Conservation (phyloP, 805 yeast species). For the Wickerhamiella galacta region DNA sequence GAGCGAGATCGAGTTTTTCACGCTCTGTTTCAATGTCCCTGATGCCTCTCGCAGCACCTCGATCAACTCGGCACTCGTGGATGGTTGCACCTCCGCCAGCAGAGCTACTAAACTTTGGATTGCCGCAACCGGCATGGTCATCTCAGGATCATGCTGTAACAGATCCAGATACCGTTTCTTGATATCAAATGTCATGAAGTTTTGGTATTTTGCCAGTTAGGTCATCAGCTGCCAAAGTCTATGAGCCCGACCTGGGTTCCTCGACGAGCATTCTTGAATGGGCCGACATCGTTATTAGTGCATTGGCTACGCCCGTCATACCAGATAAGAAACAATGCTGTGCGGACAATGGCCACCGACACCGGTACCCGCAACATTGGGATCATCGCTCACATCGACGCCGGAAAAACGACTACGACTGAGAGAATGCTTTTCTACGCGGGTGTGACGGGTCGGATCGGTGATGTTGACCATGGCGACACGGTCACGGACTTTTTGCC, state of each 20-base stretch:
- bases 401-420: slow-evolving; percentile 96
- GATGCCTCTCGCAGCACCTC: slow-evolving; percentile 65
- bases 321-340: too few species aligned
- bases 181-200: slow-evolving; percentile 45
- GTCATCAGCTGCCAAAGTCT: too few species aligned
- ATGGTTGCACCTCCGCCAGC: slow-evolving; percentile 66
- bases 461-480: slow-evolving; percentile 90
- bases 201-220: too few species aligned
- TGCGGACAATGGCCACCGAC: too few species aligned
- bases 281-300: too few species aligned
- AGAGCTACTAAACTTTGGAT: slow-evolving; percentile 84
- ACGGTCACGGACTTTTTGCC: slow-evolving; percentile 87
- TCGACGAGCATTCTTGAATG: too few species aligned
- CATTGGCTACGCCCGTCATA: too few species aligned
- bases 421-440: slow-evolving; percentile 86
- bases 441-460: slow-evolving; percentile 65
- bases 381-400: slow-evolving; percentile 97
- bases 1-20: slow-evolving; percentile 80
- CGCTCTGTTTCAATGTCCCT: slow-evolving; percentile 52
- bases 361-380: slow-evolving; percentile 89
- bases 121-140: slow-evolving; percentile 99
- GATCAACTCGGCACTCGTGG: slow-evolving; percentile 86
- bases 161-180: slow-evolving; percentile 64
- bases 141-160: slow-evolving; percentile 78
- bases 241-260: too few species aligned